A percentile compares a stretch with the other conserved stretches of the same genome.
These are phyloP conservation scores for Glaciozyma martinii DNA, from an alignment of 768 basidiomycete species.

Conservation along the genomic window DNA sequence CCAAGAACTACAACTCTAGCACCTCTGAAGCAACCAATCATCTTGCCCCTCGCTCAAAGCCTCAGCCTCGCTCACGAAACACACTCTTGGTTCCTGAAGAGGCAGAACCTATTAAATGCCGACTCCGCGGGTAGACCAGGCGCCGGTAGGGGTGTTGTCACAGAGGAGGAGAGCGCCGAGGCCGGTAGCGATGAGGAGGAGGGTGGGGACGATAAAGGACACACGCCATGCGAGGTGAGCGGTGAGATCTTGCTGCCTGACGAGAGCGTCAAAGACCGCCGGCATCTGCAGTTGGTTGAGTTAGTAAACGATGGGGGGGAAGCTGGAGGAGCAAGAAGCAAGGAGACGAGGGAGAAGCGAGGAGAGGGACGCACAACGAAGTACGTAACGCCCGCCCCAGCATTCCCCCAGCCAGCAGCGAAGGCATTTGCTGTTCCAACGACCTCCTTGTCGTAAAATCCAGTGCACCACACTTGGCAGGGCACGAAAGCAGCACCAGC, in stretches of 20 bases:
- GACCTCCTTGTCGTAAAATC: conserved; percentile 15
- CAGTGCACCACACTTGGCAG: conserved; percentile 38
- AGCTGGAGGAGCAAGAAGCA: too few species aligned
- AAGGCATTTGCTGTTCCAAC: conserved; percentile 49
- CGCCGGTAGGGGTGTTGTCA: conserved; percentile 25
- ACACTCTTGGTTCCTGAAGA: too few species aligned
- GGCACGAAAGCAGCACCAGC: conserved; percentile 45
- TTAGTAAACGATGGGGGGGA: too few species aligned
- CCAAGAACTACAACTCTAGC: too few species aligned
- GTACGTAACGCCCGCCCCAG: conserved; percentile 37
- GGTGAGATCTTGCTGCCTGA: conserved; percentile 68
- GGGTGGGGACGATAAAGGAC: conserved; percentile 45
- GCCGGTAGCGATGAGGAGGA: conserved; percentile 2
- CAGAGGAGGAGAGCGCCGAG: conserved; percentile 8
- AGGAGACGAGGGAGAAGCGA: conserved; percentile 72
- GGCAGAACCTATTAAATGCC: too few species aligned
- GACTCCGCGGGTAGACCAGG: conserved; percentile 3
- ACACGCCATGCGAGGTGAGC: conserved; percentile 47
- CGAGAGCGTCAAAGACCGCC: conserved; percentile 18
- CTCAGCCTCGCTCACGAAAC: too few species aligned
- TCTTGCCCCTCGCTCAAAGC: too few species aligned
- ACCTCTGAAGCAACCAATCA: too few species aligned
- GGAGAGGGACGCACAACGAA: conserved; percentile 38
- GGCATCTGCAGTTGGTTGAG: conserved; percentile 53
- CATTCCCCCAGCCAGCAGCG: conserved; percentile 50